These are phyloP conservation scores for Areca catechu DNA, from an alignment of 176 grass and related monocot species.

Conservation along the genomic window DNA sequence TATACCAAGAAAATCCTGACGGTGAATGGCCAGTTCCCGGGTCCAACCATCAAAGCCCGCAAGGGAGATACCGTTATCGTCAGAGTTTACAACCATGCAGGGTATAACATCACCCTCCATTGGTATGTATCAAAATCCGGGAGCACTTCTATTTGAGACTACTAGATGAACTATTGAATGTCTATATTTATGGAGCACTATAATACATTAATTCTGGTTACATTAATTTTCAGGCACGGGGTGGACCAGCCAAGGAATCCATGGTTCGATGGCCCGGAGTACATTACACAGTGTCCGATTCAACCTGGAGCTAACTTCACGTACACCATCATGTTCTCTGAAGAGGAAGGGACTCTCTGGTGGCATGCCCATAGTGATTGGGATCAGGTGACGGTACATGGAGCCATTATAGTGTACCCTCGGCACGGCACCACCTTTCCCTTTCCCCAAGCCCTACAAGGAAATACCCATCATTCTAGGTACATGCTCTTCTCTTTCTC, in stretches of 20 bases:
- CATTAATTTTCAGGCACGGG: conserved; percentile 36
- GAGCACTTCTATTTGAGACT: neutral
- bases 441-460: no score
- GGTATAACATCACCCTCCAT: conserved; percentile 65
- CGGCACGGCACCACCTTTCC: no score
- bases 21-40: conserved; percentile 60
- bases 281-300: conserved; percentile 80
- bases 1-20: conserved; percentile 43
- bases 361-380: no score
- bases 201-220: neutral
- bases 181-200: neutral
- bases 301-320: neutral
- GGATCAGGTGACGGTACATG: no score
- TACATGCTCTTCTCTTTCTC: no score
- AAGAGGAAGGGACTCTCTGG: no score
- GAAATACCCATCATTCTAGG: no score
- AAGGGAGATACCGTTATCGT: conserved; percentile 39
- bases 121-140: conserved; percentile 21
- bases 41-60: conserved; percentile 53
- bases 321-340: no score
- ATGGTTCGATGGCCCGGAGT: conserved; percentile 74
- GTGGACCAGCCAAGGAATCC: conserved; percentile 46
- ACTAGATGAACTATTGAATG: neutral
- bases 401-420: no score
- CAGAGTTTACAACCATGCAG: conserved; percentile 49